Base-by-base conservation (phyloP, 192 early-diverging fungal genomes). In the Spizellomyces sp. region DNA sequence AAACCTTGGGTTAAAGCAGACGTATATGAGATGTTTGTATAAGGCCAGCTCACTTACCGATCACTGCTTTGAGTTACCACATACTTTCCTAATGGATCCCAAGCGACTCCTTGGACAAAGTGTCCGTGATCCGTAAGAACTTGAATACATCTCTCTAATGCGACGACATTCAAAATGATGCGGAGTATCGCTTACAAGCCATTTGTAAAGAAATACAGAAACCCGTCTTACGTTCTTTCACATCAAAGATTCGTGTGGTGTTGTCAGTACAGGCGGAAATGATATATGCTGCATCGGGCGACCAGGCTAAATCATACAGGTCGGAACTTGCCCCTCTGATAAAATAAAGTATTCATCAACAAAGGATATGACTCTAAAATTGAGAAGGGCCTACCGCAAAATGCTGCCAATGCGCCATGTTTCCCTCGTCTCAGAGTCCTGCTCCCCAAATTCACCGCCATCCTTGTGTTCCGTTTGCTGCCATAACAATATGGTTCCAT, bases 91-190 rank as follows among this genome's bases (percentile, higher is more conserved):
- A 93, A 74, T 7, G 96, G 95, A 77, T 98, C 96, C 96, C 96
- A 98, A 19, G 90, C 86, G 9, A 98, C 93, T 47, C 96, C 96
- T 78, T 98, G 96, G n/a, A 98, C 94, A 71, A 94, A 96, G 66
- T 97, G 93, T 48, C 81, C 82, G 76, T 98, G 96, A 65, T 96
- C 81, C 5, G 64, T 61, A 21, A 84, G 83, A 17, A 93, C 87
- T 67, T 91, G 89, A 44, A 95, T 76, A 67, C 89, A 92, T 61
- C 84, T 85, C 48, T 87, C 91, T 86, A 17, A 6, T 46, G 3
- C 0, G 27, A 3, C 3, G 27, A 36, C 27, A 36, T 36, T 36
- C 27, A 36, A n/a, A 36, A 36, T 36, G 27, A 36, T 36, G n/a
- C 27, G 0, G 27, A 36, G 27, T 36, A 36, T 36, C 27, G 27